Evolutionary conservation across 129 eudicot species (phyloP).

Genomic region (Cynara cardunculus): DNA sequence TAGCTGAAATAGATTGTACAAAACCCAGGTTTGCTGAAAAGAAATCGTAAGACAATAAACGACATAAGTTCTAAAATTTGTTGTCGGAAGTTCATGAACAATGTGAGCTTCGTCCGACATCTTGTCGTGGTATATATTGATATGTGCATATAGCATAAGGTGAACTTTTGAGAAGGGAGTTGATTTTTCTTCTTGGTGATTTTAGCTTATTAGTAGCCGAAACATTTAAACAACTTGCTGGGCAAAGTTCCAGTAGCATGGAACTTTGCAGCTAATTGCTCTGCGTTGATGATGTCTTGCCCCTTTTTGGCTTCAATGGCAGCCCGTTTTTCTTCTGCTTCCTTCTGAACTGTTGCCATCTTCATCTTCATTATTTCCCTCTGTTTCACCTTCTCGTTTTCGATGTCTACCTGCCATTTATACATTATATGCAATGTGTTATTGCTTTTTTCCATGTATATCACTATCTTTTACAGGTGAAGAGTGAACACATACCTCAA

Average conservation of each 20-base stretch:
- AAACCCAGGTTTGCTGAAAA: not conserved
- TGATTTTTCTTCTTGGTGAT: not conserved
- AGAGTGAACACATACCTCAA: constrained; percentile 44
- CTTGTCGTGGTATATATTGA: not conserved
- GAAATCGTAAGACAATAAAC: not conserved
- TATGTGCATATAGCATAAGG: not conserved
- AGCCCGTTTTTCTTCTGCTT: constrained; percentile 67
- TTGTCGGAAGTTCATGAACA: not conserved
- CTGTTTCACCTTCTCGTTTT: constrained; percentile 48
- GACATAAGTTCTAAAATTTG: not conserved
- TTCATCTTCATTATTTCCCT: constrained; percentile 56
- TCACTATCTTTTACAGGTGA: not conserved
- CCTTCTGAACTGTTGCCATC: constrained; percentile 45
- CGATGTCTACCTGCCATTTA: constrained; percentile 47
- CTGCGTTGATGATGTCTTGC: constrained; percentile 45
- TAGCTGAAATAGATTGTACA: not conserved
- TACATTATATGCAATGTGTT: not conserved
- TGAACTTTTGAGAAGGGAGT: not conserved
- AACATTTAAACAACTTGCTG: constrained; percentile 42
- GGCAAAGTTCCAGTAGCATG: constrained; percentile 57
- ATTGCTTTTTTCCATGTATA: not conserved
- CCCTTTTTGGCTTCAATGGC: constrained; percentile 44
- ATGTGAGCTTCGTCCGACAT: not conserved
- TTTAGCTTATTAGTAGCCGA: constrained; percentile 23
- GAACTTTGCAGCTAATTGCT: constrained; percentile 57